phyloP scores from a whole-genome alignment of 2,329 filamentous ascomycete genomes.

The Colletotrichum graminicola region DNA sequence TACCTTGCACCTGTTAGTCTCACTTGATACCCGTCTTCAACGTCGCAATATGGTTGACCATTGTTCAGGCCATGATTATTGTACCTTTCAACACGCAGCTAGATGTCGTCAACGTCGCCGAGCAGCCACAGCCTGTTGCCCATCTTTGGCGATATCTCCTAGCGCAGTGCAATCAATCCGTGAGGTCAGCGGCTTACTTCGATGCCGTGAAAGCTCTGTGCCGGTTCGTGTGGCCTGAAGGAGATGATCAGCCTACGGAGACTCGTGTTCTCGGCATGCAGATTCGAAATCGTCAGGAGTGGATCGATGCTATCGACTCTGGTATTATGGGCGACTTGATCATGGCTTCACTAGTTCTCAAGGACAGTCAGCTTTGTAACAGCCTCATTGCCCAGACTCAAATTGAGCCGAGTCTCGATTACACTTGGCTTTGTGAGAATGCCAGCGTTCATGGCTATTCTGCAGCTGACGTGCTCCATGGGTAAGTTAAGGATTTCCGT shows the following conservation, averaged over 20 bases:
- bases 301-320: constrained; percentile 13
- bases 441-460: constrained; percentile 2
- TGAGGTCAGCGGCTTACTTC: constrained; percentile 2
- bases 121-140: background rate
- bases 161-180: constrained; percentile 17
- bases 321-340: constrained; percentile 29
- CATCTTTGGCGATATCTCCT: constrained; percentile 31
- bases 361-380: constrained; percentile 6
- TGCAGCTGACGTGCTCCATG: constrained; percentile 10
- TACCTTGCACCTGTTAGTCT: constrained; percentile 31
- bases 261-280: constrained; percentile 12
- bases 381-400: constrained; percentile 2
- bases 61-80: constrained; percentile 25
- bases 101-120: constrained; percentile 7
- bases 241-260: background rate
- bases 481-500: background rate
- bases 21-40: background rate
- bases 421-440: constrained; percentile 21
- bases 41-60: constrained; percentile 1
- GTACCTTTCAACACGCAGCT: constrained; percentile 27
- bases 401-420: constrained; percentile 19
- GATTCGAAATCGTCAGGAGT: constrained; percentile 7
- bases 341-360: constrained; percentile 3
- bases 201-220: constrained; percentile 12
- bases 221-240: constrained; percentile 5